phyloP scores from a whole-genome alignment of 2,329 filamentous ascomycete species.

The Clarireedia paspali region DNA sequence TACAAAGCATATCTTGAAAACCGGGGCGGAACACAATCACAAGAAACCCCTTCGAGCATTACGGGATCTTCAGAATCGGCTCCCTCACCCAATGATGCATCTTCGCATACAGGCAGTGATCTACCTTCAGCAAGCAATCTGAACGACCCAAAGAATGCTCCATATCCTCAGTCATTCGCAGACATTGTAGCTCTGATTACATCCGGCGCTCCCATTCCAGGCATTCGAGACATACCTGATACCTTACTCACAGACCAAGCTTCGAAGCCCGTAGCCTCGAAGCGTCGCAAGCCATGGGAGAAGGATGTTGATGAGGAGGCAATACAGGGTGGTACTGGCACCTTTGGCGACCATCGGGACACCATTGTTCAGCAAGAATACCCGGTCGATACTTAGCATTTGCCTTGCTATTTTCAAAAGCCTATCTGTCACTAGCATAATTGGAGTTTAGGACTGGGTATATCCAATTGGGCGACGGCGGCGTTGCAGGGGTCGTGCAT shows the following conservation, averaged over 20 bases:
- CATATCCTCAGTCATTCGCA: constrained; percentile 76
- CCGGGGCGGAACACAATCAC: constrained; percentile 6
- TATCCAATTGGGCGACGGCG: not conserved
- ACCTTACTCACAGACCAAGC: constrained; percentile 67
- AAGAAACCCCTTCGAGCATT: constrained; percentile 3
- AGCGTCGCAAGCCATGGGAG: constrained; percentile 70
- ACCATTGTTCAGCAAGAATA: constrained; percentile 7
- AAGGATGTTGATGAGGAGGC: constrained; percentile 36
- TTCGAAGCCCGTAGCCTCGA: constrained; percentile 29
- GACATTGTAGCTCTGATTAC: constrained; percentile 82
- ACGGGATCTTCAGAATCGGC: not conserved
- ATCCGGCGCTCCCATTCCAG: constrained; percentile 73
- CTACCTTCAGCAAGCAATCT: constrained; percentile 4
- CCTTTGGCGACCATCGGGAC: constrained; percentile 10
- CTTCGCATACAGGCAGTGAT: constrained; percentile 6
- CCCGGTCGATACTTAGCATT: not conserved
- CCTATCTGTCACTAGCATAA: not conserved
- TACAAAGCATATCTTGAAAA: constrained; percentile 56
- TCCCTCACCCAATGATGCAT: not conserved
- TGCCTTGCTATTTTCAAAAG: not conserved
- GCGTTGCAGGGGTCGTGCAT: not conserved
- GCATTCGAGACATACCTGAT: constrained; percentile 79
- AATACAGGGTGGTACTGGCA: constrained; percentile 18
- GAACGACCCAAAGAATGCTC: constrained; percentile 41
- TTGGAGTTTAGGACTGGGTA: not conserved